These are phyloP conservation scores for Magnaporthiopsis poae DNA, from an alignment of 2,329 filamentous ascomycete genomes.

Conservation along the genomic window DNA sequence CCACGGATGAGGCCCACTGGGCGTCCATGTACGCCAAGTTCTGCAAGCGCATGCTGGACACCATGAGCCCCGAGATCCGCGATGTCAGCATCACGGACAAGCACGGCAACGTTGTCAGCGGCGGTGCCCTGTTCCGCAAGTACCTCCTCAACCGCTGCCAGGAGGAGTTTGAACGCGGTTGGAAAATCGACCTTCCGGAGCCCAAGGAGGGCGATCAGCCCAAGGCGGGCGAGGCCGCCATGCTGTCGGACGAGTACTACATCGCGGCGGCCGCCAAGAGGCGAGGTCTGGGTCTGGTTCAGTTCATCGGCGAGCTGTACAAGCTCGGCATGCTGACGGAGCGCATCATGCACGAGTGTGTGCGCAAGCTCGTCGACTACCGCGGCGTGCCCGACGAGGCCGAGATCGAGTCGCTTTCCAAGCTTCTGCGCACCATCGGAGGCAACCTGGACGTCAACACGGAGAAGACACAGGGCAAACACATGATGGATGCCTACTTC, in stretches of 20 bases:
- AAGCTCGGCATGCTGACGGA: conserved; percentile 98
- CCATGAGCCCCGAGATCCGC: conserved; percentile 87
- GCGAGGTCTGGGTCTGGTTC: conserved; percentile 90
- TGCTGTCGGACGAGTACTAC: conserved; percentile 97
- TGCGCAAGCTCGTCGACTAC: conserved; percentile 92
- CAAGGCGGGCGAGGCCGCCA: conserved; percentile 59
- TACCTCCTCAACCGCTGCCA: conserved; percentile 97
- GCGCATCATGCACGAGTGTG: conserved; percentile 99
- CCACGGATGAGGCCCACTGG: conserved; percentile 96
- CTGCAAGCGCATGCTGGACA: conserved; percentile 92
- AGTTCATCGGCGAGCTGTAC: conserved; percentile 98
- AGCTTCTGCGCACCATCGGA: conserved; percentile 85
- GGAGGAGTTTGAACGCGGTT: conserved; percentile 96
- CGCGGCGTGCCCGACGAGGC: conserved; percentile 87
- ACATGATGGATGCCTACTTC: conserved; percentile 92
- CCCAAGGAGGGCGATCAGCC: conserved; percentile 62
- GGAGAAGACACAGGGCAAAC: conserved; percentile 59
- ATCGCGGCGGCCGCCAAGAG: conserved; percentile 86
- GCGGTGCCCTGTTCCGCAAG: conserved; percentile 92
- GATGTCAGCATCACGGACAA: conserved; percentile 89
- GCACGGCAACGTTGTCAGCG: conserved; percentile 75
- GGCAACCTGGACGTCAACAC: conserved; percentile 61
- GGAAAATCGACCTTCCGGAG: conserved; percentile 79
- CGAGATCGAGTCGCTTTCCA: conserved; percentile 89
- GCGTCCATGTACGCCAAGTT: conserved; percentile 98